Conservation (phyloP, 2,329 filamentous ascomycete genomes). For the Daldinia eschscholtzii region DNA sequence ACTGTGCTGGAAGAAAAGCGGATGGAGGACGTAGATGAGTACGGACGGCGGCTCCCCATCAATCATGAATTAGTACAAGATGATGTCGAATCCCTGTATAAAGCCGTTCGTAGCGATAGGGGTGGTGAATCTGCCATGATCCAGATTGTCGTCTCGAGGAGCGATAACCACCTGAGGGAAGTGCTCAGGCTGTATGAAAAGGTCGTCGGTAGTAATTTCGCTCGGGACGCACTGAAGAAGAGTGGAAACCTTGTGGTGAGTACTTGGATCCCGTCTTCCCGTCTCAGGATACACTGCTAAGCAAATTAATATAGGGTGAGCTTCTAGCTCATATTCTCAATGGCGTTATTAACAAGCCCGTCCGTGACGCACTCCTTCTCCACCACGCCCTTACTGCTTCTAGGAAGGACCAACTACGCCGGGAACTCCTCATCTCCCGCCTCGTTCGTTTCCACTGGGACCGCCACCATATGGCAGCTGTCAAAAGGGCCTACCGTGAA, state of each 20-base stretch:
- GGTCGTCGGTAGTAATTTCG: slow-evolving; percentile 83
- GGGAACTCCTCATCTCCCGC: slow-evolving; percentile 88
- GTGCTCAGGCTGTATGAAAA: slow-evolving; percentile 82
- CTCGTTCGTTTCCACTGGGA: slow-evolving; percentile 96
- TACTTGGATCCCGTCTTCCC: slow-evolving; percentile 46
- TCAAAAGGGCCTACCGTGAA: slow-evolving; percentile 83
- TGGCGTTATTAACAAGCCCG: slow-evolving; percentile 94
- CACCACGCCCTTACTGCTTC: slow-evolving; percentile 88
- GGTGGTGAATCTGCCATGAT: slow-evolving; percentile 93
- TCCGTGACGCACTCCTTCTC: slow-evolving; percentile 90
- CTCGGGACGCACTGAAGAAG: slow-evolving; percentile 86
- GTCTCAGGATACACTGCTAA: slow-evolving; percentile 18
- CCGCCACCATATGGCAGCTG: slow-evolving; percentile 78
- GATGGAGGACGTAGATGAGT: slow-evolving; percentile 82
- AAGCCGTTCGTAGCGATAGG: slow-evolving; percentile 76
- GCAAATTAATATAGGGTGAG: slow-evolving; percentile 75
- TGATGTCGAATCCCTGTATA: slow-evolving; percentile 80
- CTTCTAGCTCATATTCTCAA: slow-evolving; percentile 95
- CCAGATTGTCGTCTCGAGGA: slow-evolving; percentile 82
- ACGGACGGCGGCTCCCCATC: slow-evolving; percentile 68
- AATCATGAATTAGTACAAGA: slow-evolving; percentile 73
- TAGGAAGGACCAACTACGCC: slow-evolving; percentile 77
- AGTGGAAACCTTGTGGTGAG: slow-evolving; percentile 92
- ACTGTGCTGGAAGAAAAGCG: slow-evolving; percentile 84
- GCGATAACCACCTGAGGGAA: slow-evolving; percentile 84